phyloP scores from a whole-genome alignment of 2,329 filamentous ascomycete species.

The Fusarium sp. region DNA sequence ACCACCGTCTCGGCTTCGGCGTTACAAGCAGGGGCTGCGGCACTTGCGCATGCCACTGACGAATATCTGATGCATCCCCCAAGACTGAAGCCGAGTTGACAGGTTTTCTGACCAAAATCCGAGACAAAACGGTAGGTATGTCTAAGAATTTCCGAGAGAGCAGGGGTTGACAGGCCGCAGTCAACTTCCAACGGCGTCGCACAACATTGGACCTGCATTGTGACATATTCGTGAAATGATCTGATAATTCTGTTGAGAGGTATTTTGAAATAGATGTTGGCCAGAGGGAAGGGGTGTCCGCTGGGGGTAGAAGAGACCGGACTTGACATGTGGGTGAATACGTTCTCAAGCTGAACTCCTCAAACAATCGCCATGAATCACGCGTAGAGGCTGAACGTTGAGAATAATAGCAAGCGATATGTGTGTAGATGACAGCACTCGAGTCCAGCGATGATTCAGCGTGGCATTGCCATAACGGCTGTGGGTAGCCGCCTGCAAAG shows the following conservation, averaged over 20 bases:
- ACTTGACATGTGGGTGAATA: neutral
- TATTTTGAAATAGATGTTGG: slow-evolving; percentile 25
- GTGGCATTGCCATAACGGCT: neutral
- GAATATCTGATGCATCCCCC: neutral
- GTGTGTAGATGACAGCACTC: neutral
- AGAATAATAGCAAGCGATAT: neutral
- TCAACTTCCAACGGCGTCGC: slow-evolving; percentile 26
- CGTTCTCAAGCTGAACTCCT: neutral
- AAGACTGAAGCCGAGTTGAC: neutral
- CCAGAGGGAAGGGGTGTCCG: neutral
- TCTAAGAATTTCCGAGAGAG: slow-evolving; percentile 30
- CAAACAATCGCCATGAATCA: neutral
- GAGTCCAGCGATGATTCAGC: neutral
- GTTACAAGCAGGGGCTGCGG: neutral
- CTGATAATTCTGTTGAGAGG: slow-evolving; percentile 17
- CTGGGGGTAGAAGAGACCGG: neutral
- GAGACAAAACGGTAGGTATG: slow-evolving; percentile 17
- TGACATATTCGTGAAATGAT: slow-evolving; percentile 22
- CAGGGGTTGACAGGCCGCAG: slow-evolving; percentile 16
- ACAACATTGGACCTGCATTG: slow-evolving; percentile 38
- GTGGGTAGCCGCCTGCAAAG: neutral
- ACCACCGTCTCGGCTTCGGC: neutral
- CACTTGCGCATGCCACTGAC: neutral
- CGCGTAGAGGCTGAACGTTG: too few species aligned
- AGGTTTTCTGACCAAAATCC: neutral